Conservation (phyloP, 768 basidiomycete species). For the Paxillus ammoniavirescens region DNA sequence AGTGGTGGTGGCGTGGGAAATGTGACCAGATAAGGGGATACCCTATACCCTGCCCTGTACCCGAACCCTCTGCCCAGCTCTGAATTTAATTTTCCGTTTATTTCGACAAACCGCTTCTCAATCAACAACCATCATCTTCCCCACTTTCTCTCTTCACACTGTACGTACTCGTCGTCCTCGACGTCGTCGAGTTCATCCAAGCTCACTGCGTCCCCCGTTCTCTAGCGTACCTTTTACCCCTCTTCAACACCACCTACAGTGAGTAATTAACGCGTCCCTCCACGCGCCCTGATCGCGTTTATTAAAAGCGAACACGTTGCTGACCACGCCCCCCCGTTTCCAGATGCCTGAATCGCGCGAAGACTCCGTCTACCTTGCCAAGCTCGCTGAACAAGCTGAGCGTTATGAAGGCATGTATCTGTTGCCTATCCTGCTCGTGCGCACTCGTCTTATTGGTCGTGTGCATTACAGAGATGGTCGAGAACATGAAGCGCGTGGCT, state of each 20-base stretch:
- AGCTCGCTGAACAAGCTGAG: conserved; percentile 99
- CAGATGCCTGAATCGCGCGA: conserved; percentile 84
- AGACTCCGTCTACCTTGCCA: conserved; percentile 99
- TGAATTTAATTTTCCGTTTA: conserved; percentile 63
- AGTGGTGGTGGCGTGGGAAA: conserved; percentile 27
- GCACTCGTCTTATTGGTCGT: conserved; percentile 11
- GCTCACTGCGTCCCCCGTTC: conserved; percentile 32
- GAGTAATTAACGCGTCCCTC: conserved; percentile 35
- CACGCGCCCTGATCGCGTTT: conserved; percentile 35
- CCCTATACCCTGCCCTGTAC: conserved; percentile 40
- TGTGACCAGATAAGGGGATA: conserved; percentile 16
- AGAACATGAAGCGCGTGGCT: conserved; percentile 99
- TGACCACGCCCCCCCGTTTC: conserved; percentile 9
- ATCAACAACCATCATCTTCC: conserved; percentile 49
- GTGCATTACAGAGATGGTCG: conserved; percentile 79
- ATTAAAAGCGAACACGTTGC: conserved; percentile 12
- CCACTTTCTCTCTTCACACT: conserved; percentile 33
- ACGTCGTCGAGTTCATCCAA: conserved; percentile 31
- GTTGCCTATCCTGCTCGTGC: conserved; percentile 7
- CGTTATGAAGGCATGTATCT: conserved; percentile 84
- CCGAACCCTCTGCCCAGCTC: conserved; percentile 73
- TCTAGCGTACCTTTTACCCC: conserved; percentile 18
- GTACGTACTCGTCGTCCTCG: conserved; percentile 39
- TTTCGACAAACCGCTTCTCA: conserved; percentile 43
- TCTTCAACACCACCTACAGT: conserved; percentile 39